phyloP scores from a whole-genome alignment of 768 basidiomycete species.

The Phylloporus arenicola region DNA sequence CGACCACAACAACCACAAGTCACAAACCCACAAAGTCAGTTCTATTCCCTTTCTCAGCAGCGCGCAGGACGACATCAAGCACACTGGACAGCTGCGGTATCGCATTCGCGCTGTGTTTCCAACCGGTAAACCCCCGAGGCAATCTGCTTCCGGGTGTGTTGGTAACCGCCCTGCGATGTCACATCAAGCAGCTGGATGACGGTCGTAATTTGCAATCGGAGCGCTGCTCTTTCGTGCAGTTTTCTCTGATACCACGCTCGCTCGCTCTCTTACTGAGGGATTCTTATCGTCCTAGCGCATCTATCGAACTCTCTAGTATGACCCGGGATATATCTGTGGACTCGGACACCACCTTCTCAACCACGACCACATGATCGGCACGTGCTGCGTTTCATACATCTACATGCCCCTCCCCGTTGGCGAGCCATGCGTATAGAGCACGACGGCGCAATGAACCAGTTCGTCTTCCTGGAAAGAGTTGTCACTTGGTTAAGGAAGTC shows the following conservation, averaged over 20 bases:
- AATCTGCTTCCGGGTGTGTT: conserved; percentile 1
- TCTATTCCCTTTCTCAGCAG: not conserved
- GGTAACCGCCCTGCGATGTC: conserved; percentile 17
- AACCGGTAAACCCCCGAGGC: not conserved
- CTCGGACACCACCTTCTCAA: conserved; percentile 92
- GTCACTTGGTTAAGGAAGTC: conserved; percentile 96
- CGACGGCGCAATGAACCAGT: conserved; percentile 94
- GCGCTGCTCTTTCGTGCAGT: not conserved
- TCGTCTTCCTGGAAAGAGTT: conserved; percentile 88
- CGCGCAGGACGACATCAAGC: conserved; percentile 22
- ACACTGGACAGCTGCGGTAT: conserved; percentile 17
- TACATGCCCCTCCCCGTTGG: conserved; percentile 83
- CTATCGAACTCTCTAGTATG: conserved; percentile 75
- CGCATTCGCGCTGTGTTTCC: conserved; percentile 16
- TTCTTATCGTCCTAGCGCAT: no score
- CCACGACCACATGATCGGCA: conserved; percentile 97
- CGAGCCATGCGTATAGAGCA: conserved; percentile 76
- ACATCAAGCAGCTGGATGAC: conserved; percentile 17
- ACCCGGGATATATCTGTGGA: conserved; percentile 97
- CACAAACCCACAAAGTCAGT: conserved; percentile 3
- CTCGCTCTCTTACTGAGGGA: not conserved
- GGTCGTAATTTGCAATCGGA: conserved; percentile 30
- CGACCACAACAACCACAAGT: not conserved
- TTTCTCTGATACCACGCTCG: not conserved
- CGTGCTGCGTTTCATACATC: conserved; percentile 91